Base-by-base conservation (phyloP, 495 filamentous ascomycete species). In the Hypomontagnella submonticulosa region DNA sequence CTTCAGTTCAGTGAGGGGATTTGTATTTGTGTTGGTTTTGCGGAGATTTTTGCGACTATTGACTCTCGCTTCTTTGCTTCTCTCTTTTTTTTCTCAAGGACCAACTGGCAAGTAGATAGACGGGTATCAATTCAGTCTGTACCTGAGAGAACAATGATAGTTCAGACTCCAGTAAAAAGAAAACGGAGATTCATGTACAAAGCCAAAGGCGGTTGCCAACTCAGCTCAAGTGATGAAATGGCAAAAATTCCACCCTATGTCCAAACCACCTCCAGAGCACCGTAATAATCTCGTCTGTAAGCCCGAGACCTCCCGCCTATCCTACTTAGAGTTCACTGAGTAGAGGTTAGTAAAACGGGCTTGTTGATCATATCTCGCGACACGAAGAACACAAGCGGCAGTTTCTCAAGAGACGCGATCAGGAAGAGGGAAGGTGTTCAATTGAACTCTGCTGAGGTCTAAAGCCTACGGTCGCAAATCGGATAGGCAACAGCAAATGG, bases 101-200 rank as follows among this genome's bases (percentile, higher is more conserved):
- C 68, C 63, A 67, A 65, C 68, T 74, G 70, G 64, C 70, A 69
- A 77, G 63, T 73, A 72, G 72, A 71, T 76, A 78, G 76, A 83
- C 67, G 73, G 76, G 72, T 81, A 77, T 84, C 81, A 85, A 85
- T 84, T 85, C 77, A 84, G 82, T 82, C 80, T 84, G 80, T 80
- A 78, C 79, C 77, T 80, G 72, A 74, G 75, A 71, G 75, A 82
- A 73, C 73, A 78, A 79, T 64, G 71, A 69, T 56, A 69, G 61
- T 69, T 58, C 58, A 68, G 41, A 40, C 66, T 67, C 73, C 71
- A 57, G 52, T 71, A 64, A 62, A 66, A 65, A 61, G 60, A 67
- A 71, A 71, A 72, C 73, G 65, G 71, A 71, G 68, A 71, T 66
- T 70, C 64, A 79, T 79, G 76, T 79, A 79, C 77, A 79, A 79